A percentile compares a stretch with the other conserved stretches of the same genome.
Conservation (phyloP, 1,284 basidiomycete species). For the Blastosporella zonata region DNA sequence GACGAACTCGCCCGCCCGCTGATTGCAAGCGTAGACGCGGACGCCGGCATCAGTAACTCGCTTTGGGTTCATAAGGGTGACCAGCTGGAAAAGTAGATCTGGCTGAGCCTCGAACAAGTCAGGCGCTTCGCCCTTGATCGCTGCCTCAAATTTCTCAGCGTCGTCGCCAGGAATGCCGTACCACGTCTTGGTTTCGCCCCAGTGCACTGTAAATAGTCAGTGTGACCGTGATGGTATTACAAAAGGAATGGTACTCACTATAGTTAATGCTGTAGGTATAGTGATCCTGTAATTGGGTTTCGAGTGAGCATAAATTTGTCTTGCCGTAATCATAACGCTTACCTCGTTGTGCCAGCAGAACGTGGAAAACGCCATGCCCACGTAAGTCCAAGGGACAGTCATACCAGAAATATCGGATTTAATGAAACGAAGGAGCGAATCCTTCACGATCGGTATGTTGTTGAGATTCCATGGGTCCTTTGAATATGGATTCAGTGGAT, state of each 20-base stretch:
- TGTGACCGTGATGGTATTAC: slow-evolving; percentile 15
- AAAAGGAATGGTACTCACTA: slow-evolving; percentile 53
- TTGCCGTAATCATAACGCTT: slow-evolving; percentile 16
- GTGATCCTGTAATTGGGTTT: slow-evolving; percentile 66
- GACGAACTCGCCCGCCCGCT: slow-evolving; percentile 96
- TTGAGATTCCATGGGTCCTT: slow-evolving; percentile 98
- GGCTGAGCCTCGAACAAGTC: slow-evolving; percentile 99
- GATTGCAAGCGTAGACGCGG: slow-evolving; percentile 93
- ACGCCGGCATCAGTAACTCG: slow-evolving; percentile 86
- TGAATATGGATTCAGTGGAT: slow-evolving; percentile 85
- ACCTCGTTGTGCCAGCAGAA: slow-evolving; percentile 99
- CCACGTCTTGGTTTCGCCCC: slow-evolving; percentile 99
- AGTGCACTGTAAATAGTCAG: slow-evolving; percentile 73
- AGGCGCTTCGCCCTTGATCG: slow-evolving; percentile 93
- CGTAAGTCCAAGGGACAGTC: slow-evolving; percentile 99
- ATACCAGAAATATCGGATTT: slow-evolving; percentile 99
- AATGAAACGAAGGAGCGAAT: slow-evolving; percentile 89
- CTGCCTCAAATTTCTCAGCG: slow-evolving; percentile 94
- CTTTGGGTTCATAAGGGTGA: slow-evolving; percentile 97
- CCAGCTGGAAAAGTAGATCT: slow-evolving; percentile 94
- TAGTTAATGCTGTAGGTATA: slow-evolving; percentile 97
- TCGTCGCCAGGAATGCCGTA: slow-evolving; percentile 95
- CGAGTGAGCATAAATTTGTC: slow-evolving; percentile 8
- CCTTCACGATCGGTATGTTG: slow-evolving; percentile 89
- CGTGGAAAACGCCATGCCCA: slow-evolving; percentile 98